Base-by-base conservation (phyloP, 345 rosid genomes). In the Eucalyptus victrix region DNA sequence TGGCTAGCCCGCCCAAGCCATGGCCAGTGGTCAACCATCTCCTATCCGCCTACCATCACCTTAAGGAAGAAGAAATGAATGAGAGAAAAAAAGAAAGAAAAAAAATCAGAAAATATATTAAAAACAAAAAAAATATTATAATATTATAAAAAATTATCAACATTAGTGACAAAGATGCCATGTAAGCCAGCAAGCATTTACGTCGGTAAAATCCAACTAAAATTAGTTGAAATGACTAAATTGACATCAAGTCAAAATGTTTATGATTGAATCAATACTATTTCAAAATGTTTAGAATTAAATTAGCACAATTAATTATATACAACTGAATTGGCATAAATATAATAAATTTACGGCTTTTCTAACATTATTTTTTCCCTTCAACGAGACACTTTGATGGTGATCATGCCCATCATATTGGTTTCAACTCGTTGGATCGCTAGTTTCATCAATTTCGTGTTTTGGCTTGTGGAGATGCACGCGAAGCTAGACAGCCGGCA, bases 121-220 rank as follows among this genome's bases (percentile, higher is more conserved):
- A 51, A 51, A 51, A 51, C 0, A 3, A 53, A 53, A 19, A 3
- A 44, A 8, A 2, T 40, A 6, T 6, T 7, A 51, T 17, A 19
- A 18, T 7, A 3, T 19, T 19, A 19, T 53, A 19, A 7, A 17
- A 53, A 19, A 53, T 19, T 53, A 0, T 53, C 1, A 0, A 8
- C 2, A 0, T 21, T 21, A 3, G 24, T 21, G 2, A 0, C 0
- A 0, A 0, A 19, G 58, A 4, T 21, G 5, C 26, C 58, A 19
- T 0, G 1, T 53, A 53, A 19, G 26, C 0, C 1, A 1, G 0
- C 11, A 21, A 0, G 26, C 2, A 0, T 53, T 53, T 2, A 53
- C 0, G 24, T 53, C 0, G 0, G 26, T 21, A 53, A 53, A 53
- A 53, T 53, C 26, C 1, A 53, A 3, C 11, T 53, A 53, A 53